Percentiles rank a stretch among this genome's conserved stretches.
These are phyloP conservation scores for Aspergillus sclerotiicarbonarius DNA, from an alignment of 495 filamentous ascomycete genomes.

Conservation along the genomic window DNA sequence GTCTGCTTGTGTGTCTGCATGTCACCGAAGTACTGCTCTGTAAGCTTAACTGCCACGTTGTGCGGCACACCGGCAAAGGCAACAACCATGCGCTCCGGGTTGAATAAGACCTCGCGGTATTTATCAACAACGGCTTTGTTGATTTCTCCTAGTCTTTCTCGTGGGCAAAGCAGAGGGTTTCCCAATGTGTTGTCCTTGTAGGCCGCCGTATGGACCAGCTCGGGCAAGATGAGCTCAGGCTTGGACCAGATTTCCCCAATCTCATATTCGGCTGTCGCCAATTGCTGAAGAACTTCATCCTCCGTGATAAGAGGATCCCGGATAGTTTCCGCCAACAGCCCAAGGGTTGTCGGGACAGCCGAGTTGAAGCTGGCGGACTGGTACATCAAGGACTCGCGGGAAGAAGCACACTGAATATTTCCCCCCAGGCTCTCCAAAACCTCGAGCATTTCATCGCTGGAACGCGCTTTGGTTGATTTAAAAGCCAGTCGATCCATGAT, in stretches of 20 bases:
- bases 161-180: constrained; percentile 87
- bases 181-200: constrained; percentile 95
- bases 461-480: constrained; percentile 77
- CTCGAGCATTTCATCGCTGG: constrained; percentile 84
- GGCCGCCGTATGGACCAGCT: constrained; percentile 90
- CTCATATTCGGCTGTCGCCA: constrained; percentile 91
- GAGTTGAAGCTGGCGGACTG: constrained; percentile 98
- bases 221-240: constrained; percentile 92
- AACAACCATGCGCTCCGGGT: constrained; percentile 86
- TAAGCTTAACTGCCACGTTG: constrained; percentile 71
- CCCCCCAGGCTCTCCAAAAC: constrained; percentile 82
- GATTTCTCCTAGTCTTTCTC: constrained; percentile 76
- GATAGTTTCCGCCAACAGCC: constrained; percentile 89
- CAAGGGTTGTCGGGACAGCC: constrained; percentile 78
- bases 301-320: constrained; percentile 86
- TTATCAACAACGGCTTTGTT: constrained; percentile 69
- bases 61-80: constrained; percentile 94
- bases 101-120: constrained; percentile 82
- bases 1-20: constrained; percentile 57
- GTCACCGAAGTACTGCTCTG: constrained; percentile 85
- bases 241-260: constrained; percentile 98
- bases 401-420: constrained; percentile 94
- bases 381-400: constrained; percentile 96
- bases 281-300: constrained; percentile 79
- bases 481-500: constrained; percentile 95